phyloP scores from a whole-genome alignment of 2,329 filamentous ascomycete genomes.

The Cytospora schulzeri region DNA sequence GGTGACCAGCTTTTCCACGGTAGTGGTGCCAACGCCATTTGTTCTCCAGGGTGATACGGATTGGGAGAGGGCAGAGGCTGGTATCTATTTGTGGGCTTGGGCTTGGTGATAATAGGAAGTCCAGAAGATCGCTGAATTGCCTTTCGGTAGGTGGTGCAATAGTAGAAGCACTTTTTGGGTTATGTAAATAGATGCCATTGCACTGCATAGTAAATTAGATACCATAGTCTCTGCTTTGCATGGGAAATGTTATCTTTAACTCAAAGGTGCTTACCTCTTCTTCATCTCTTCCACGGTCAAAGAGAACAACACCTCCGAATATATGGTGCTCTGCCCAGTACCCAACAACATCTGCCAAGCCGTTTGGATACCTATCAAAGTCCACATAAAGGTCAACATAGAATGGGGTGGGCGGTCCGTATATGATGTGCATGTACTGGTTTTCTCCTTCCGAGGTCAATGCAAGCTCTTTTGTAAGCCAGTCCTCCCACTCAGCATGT shows the following conservation, averaged over 20 bases:
- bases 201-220: slow-evolving; percentile 7
- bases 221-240: background rate
- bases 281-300: slow-evolving; percentile 21
- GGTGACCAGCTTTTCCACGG: background rate
- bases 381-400: slow-evolving; percentile 33
- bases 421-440: slow-evolving; percentile 6
- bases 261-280: slow-evolving; percentile 9
- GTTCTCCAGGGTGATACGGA: slow-evolving; percentile 7
- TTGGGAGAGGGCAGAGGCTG: slow-evolving; percentile 5
- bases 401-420: slow-evolving; percentile 34
- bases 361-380: slow-evolving; percentile 36
- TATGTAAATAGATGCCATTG: slow-evolving; percentile 9
- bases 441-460: slow-evolving; percentile 31
- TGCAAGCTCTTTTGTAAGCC: background rate
- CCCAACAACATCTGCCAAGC: slow-evolving; percentile 35
- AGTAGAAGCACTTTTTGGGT: background rate
- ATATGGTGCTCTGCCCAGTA: slow-evolving; percentile 37
- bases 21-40: slow-evolving; percentile 14
- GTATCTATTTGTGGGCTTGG: background rate
- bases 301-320: slow-evolving; percentile 34
- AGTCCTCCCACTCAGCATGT: slow-evolving; percentile 28
- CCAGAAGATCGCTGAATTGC: slow-evolving; percentile 10
- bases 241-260: slow-evolving; percentile 1
- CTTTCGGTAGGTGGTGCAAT: slow-evolving; percentile 12
- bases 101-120: slow-evolving; percentile 5